Evolutionary conservation across 2,329 filamentous ascomycete genomes (phyloP).

Genomic region (Colletotrichum spaethianum): DNA sequence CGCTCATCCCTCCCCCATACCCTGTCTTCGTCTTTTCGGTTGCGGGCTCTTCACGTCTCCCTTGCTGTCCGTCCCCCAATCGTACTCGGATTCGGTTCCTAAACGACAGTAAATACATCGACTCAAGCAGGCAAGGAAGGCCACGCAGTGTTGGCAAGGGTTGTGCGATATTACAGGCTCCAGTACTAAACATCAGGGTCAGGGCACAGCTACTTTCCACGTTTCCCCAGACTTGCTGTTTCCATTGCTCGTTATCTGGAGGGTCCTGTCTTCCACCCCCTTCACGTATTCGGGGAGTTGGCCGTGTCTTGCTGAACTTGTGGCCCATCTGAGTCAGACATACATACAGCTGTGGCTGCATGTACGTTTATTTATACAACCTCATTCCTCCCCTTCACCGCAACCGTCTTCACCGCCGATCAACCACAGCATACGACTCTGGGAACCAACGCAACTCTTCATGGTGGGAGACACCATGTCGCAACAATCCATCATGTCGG

Average conservation of each 20-base stretch:
- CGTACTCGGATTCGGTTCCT: constrained; percentile 37
- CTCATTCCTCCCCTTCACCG: neutral
- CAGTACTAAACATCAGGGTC: neutral
- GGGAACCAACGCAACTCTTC: neutral
- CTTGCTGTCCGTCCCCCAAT: neutral
- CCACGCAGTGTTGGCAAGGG: neutral
- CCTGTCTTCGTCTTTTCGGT: neutral
- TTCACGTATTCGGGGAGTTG: constrained; percentile 18
- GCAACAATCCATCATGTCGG: constrained; percentile 19
- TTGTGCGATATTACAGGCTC: neutral
- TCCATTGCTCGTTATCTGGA: neutral
- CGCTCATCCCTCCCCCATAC: constrained; percentile 1
- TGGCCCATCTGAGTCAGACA: constrained; percentile 23
- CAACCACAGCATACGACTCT: neutral
- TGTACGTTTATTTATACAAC: constrained; percentile 31
- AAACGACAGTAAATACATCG: constrained; percentile 9
- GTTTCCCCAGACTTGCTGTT: neutral
- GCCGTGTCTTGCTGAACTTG: constrained; percentile 10
- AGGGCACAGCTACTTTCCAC: neutral
- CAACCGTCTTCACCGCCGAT: neutral
- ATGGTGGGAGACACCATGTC: neutral
- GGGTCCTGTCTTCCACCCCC: constrained; percentile 5
- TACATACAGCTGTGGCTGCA: constrained; percentile 4
- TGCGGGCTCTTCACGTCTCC: constrained; percentile 18
- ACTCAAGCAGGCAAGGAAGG: neutral